Evolutionary conservation across 2,329 filamentous ascomycete species (phyloP).

Genomic region (Amauroascus niger): DNA sequence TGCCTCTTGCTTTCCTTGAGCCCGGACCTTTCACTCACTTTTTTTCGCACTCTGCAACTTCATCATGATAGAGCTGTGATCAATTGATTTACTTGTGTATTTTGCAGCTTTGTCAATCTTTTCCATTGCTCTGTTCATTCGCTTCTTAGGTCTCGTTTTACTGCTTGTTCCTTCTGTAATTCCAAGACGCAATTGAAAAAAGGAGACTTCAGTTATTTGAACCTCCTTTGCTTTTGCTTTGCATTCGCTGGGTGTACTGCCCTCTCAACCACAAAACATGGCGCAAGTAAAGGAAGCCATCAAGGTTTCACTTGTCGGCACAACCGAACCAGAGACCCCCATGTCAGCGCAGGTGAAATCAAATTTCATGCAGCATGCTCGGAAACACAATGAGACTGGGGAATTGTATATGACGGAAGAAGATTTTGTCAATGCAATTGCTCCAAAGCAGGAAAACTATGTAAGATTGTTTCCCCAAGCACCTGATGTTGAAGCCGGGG

Average conservation of each 20-base stretch:
- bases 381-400: constrained; percentile 62
- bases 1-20: background rate
- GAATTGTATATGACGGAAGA: constrained; percentile 72
- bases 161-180: background rate
- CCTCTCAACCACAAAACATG: constrained; percentile 27
- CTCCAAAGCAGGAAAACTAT: constrained; percentile 78
- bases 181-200: background rate
- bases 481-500: constrained; percentile 19
- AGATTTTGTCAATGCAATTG: constrained; percentile 86
- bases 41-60: background rate
- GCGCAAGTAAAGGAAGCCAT: constrained; percentile 56
- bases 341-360: constrained; percentile 65
- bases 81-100: background rate
- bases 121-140: background rate
- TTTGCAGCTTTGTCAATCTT: background rate
- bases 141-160: background rate
- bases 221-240: background rate
- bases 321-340: constrained; percentile 43
- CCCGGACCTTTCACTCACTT: background rate
- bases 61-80: constrained; percentile 7
- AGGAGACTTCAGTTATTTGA: background rate
- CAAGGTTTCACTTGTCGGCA: constrained; percentile 69
- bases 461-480: constrained; percentile 46
- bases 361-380: constrained; percentile 66
- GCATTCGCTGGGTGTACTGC: background rate